Conservation (phyloP, 352 stramenopile species). For the Phytophthora aleatoria region DNA sequence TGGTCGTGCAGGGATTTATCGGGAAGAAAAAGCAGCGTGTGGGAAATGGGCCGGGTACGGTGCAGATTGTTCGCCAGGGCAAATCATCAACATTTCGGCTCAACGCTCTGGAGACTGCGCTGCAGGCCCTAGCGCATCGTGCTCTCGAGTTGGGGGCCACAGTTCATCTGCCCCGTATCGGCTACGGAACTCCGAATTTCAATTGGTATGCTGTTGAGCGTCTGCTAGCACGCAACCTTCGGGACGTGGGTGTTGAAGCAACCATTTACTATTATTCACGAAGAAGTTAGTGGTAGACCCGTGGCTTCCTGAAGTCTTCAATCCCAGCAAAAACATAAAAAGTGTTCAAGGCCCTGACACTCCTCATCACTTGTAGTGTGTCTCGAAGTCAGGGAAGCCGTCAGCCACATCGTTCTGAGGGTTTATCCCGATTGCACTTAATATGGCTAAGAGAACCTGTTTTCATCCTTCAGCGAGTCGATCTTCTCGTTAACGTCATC, state of each 20-base stretch:
- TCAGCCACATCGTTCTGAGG: slow-evolving; percentile 54
- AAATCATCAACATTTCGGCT: slow-evolving; percentile 74
- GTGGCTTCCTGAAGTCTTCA: background rate
- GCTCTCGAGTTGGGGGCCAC: slow-evolving; percentile 46
- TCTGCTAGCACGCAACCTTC: slow-evolving; percentile 65
- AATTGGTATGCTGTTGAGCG: slow-evolving; percentile 87
- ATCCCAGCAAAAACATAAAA: slow-evolving; percentile 1
- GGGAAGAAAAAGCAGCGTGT: slow-evolving; percentile 60
- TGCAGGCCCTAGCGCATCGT: slow-evolving; percentile 46
- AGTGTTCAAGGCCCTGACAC: background rate
- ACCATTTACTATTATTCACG: slow-evolving; percentile 79
- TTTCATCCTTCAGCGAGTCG: slow-evolving; percentile 40
- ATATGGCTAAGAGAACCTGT: slow-evolving; percentile 44
- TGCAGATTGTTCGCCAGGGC: slow-evolving; percentile 46
- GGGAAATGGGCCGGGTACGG: slow-evolving; percentile 16
- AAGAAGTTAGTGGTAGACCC: slow-evolving; percentile 4
- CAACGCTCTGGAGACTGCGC: slow-evolving; percentile 57
- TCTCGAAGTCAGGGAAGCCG: slow-evolving; percentile 47
- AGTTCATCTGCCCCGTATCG: slow-evolving; percentile 80
- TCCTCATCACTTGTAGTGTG: slow-evolving; percentile 37
- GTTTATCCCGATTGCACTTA: slow-evolving; percentile 67
- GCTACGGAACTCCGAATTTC: slow-evolving; percentile 75
- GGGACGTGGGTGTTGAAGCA: slow-evolving; percentile 51
- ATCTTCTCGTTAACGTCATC: slow-evolving; percentile 47
- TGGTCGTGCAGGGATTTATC: slow-evolving; percentile 73